Evolutionary conservation across 768 basidiomycete species (phyloP).

Genomic region (Naganishia randhawae): DNA sequence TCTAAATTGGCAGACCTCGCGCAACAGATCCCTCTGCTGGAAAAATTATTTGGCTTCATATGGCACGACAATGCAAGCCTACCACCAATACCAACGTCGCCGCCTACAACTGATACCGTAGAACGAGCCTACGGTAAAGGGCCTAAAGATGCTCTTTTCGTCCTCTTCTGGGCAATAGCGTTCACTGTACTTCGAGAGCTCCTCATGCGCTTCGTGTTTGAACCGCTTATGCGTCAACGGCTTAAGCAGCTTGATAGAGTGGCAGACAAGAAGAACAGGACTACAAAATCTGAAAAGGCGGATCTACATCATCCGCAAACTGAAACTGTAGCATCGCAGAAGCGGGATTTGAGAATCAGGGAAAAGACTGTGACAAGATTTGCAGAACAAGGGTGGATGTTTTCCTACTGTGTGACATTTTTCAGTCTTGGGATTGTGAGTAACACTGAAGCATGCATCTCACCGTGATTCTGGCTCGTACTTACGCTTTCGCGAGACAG

Average conservation of each 20-base stretch:
- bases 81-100: neutral
- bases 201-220: constrained; percentile 67
- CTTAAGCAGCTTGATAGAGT: constrained; percentile 61
- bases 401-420: constrained; percentile 71
- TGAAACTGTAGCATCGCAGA: constrained; percentile 25
- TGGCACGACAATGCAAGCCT: neutral
- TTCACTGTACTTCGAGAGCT: constrained; percentile 85
- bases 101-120: neutral
- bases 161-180: constrained; percentile 73
- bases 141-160: constrained; percentile 67
- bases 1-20: neutral
- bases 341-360: constrained; percentile 59
- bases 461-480: neutral
- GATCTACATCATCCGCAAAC: neutral
- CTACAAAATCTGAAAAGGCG: neutral
- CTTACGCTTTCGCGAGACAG: constrained; percentile 52
- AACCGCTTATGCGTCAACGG: constrained; percentile 76
- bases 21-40: neutral
- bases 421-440: constrained; percentile 79
- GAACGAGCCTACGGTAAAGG: constrained; percentile 60
- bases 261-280: constrained; percentile 41
- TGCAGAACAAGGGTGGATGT: constrained; percentile 91
- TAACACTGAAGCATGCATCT: constrained; percentile 31
- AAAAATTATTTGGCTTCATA: neutral
- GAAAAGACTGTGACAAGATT: constrained; percentile 76